Evolutionary conservation across 345 rosid genomes (phyloP), one percentile per base, ranked within the genome.

Genomic region (Arabis hirsuta): DNA sequence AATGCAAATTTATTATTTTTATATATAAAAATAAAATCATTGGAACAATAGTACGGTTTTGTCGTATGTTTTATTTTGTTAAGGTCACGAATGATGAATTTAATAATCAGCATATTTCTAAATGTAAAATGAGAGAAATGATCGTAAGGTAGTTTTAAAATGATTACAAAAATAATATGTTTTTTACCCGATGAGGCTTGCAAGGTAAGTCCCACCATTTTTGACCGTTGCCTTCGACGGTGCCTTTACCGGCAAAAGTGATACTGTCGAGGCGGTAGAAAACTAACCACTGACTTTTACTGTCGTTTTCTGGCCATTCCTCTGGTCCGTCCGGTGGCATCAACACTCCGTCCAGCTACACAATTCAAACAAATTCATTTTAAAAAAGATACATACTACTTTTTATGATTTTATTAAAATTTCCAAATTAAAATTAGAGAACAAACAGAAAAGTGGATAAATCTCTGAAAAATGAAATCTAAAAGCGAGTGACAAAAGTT

Each of bases 121-220:
- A 45, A 2, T 8, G 3, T 8, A 26, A 12, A 46, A 2, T n/a
- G 51, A 7, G 22, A 46, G 7, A 46, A 46, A 14, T 14, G 16
- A 46, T 14, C 0, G 19, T 6, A 2, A 9, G 9, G 8, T 7
- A 7, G 8, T 14, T 11, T 45, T 12, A 61, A 43, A 43, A 1
- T 43, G 5, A 13, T 12, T 13, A n/a, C 20, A 20, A 43, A 29
- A 29, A 52, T 6, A 26, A 3, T 8, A 7, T 1, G 8, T 8
- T 5, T 13, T 12, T 54, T 90, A 95, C 99, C 88, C 96, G 75
- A 79, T 91, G 98, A 16, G 99, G 99, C 68, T 95, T 95, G 88
- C 99, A 91, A 62, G 99, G 99, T 48, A 95, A 85, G 39, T 95
- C 96, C 99, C 99, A 95, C 99, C 99, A 95, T 55, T 88, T 81